Evolutionary conservation across 2,329 filamentous ascomycete genomes (phyloP).

Genomic region (Monilinia fructicola): DNA sequence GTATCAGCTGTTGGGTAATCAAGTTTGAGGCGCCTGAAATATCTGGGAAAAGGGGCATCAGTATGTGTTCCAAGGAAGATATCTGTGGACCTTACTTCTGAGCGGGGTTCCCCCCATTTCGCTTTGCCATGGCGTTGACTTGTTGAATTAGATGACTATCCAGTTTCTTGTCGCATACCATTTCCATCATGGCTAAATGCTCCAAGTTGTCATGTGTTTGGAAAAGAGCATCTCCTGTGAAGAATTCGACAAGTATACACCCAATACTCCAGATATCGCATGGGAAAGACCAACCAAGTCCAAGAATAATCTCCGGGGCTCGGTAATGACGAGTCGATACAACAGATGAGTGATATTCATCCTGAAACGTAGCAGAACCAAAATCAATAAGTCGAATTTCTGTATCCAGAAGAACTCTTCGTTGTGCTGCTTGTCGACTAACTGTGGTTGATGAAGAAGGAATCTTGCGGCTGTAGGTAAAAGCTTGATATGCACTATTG

Average conservation of each 20-base stretch:
- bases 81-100: conserved; percentile 55
- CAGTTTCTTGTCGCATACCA: conserved; percentile 60
- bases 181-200: conserved; percentile 75
- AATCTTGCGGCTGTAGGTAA: conserved; percentile 69
- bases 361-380: conserved; percentile 69
- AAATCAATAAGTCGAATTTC: conserved; percentile 72
- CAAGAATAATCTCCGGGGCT: conserved; percentile 69
- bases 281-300: conserved; percentile 68
- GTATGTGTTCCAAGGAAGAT: conserved; percentile 18
- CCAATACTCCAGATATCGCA: conserved; percentile 75
- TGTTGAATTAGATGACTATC: conserved; percentile 58
- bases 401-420: conserved; percentile 64
- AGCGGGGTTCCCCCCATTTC: conserved; percentile 60
- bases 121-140: conserved; percentile 56
- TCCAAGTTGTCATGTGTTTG: conserved; percentile 73
- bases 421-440: conserved; percentile 60
- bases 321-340: conserved; percentile 70
- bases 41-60: conserved; percentile 48
- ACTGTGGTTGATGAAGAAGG: conserved; percentile 64
- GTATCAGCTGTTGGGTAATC: conserved; percentile 66
- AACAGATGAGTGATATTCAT: conserved; percentile 71
- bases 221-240: conserved; percentile 68
- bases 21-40: conserved; percentile 64
- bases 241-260: conserved; percentile 71
- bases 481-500: conserved; percentile 65